Percentiles rank a stretch among this genome's conserved stretches.
Conservation (phyloP, 257 asterid genomes). For the Gentiana macrophylla region DNA sequence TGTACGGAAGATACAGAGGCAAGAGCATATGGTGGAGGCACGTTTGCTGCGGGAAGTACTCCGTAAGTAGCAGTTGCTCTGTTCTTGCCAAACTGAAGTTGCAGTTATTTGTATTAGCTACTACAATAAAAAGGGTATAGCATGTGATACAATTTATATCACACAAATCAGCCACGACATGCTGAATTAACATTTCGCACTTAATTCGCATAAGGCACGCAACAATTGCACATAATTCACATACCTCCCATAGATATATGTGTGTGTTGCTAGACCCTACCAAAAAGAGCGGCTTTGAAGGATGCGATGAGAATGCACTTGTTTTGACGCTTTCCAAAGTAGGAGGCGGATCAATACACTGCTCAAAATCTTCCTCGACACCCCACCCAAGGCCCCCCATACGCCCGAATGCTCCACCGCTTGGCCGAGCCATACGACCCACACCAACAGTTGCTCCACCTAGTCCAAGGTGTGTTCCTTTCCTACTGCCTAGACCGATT, state of each 20-base stretch:
- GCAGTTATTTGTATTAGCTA: constrained; percentile 18
- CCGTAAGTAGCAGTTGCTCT: constrained; percentile 92
- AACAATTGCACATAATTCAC: not conserved
- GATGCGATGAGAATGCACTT: constrained; percentile 76
- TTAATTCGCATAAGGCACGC: not conserved
- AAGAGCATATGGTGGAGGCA: constrained; percentile 84
- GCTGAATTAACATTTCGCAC: not conserved
- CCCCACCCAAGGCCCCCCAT: constrained; percentile 88
- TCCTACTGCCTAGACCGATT: constrained; percentile 69
- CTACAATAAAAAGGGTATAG: constrained; percentile 4
- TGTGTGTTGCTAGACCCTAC: constrained; percentile 95
- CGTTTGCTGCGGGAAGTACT: constrained; percentile 95
- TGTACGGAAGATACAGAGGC: constrained; percentile 81
- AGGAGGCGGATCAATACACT: constrained; percentile 79
- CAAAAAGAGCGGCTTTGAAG: constrained; percentile 87
- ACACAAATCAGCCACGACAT: no score
- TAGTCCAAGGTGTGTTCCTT: constrained; percentile 56
- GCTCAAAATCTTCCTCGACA: constrained; percentile 73
- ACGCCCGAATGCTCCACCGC: constrained; percentile 53
- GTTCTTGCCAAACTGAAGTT: constrained; percentile 80
- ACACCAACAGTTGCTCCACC: constrained; percentile 80
- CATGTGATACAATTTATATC: not conserved
- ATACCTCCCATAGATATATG: constrained; percentile 94
- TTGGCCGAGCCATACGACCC: constrained; percentile 39
- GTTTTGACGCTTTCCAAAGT: constrained; percentile 65